Evolutionary conservation across 192 early-diverging fungal species (phyloP).

Genomic region (Entophlyctis luteolus): DNA sequence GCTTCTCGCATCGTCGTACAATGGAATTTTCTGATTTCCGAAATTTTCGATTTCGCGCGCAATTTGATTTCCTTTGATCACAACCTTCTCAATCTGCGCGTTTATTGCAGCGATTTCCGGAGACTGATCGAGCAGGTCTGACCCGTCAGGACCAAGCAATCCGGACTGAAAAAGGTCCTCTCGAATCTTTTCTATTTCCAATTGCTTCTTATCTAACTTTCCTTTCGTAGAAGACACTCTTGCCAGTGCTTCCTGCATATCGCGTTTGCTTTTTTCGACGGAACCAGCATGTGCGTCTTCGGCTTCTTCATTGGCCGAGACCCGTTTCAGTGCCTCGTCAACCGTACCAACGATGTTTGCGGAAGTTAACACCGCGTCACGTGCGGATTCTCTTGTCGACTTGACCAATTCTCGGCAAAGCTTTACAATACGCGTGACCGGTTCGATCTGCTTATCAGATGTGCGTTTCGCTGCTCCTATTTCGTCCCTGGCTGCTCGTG

Average conservation of each 20-base stretch:
- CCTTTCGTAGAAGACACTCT: constrained; percentile 33
- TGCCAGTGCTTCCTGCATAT: constrained; percentile 21
- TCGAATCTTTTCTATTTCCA: constrained; percentile 41
- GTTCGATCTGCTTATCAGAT: constrained; percentile 8
- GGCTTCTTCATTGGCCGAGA: constrained; percentile 2
- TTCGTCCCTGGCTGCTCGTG: constrained; percentile 2
- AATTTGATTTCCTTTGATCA: background rate
- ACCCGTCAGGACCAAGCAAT: constrained; percentile 24
- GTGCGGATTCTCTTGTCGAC: too few relatives aligned
- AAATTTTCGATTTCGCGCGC: constrained; percentile 7
- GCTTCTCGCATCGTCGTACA: constrained; percentile 17
- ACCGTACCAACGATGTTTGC: too few relatives aligned
- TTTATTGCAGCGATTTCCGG: constrained; percentile 6
- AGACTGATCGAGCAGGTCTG: background rate
- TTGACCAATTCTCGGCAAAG: too few relatives aligned
- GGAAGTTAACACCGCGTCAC: too few relatives aligned
- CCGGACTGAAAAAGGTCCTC: constrained; percentile 42
- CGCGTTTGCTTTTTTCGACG: constrained; percentile 16
- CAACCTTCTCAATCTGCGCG: background rate
- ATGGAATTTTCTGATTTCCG: constrained; percentile 15
- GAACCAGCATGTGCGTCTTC: background rate
- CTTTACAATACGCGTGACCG: too few relatives aligned
- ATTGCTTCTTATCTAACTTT: constrained; percentile 36
- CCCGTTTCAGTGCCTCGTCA: too few relatives aligned
- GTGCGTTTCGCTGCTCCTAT: background rate